Percentiles rank a stretch among this genome's conserved stretches.
Conservation (phyloP, 768 basidiomycete genomes). For the Kwoniella bestiolae region DNA sequence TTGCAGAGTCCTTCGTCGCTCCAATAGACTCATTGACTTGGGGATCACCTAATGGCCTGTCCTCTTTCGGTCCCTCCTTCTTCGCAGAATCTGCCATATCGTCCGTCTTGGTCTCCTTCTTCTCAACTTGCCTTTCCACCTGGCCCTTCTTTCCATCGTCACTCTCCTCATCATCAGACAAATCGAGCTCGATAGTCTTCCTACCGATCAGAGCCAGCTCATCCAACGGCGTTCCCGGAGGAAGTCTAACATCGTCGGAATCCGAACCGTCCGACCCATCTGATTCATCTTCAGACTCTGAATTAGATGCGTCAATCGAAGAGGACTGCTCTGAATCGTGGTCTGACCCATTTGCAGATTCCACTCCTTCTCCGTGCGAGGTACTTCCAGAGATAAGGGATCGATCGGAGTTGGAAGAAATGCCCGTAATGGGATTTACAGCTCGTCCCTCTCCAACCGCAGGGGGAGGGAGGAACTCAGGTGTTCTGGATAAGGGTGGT, state of each 20-base stretch:
- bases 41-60: too few relatives aligned
- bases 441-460: neutral
- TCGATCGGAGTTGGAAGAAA: neutral
- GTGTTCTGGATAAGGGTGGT: neutral
- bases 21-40: too few relatives aligned
- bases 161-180: neutral
- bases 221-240: constrained; percentile 25
- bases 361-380: too few relatives aligned
- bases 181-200: constrained; percentile 9
- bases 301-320: neutral
- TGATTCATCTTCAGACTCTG: neutral
- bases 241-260: constrained; percentile 5
- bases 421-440: constrained; percentile 1
- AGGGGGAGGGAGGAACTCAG: neutral
- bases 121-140: neutral
- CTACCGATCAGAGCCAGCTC: constrained; percentile 16
- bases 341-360: too few relatives aligned
- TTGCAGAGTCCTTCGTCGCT: too few relatives aligned
- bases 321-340: too few relatives aligned
- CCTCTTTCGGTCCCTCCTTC: too few relatives aligned
- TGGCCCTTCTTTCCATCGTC: neutral
- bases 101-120: too few relatives aligned
- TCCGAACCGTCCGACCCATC: neutral
- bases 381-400: neutral
- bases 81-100: too few relatives aligned